A percentile compares a stretch with the other conserved stretches of the same genome.
Evolutionary conservation across 208 protist species (phyloP).

Genomic region (Spongospora subterranea): DNA sequence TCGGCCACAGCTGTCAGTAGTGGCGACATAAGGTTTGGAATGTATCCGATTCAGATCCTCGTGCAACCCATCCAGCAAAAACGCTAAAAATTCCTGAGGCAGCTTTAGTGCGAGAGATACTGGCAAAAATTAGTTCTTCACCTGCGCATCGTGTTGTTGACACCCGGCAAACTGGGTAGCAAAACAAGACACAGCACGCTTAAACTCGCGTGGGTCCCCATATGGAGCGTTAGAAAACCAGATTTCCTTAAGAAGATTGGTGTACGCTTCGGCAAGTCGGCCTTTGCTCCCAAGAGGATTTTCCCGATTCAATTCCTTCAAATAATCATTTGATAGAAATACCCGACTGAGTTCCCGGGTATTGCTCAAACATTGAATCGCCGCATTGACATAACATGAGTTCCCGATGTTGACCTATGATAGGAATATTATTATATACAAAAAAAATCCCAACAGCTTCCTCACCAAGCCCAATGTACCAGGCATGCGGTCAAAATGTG

Average conservation of each 20-base stretch:
- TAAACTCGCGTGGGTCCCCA: slow-evolving; percentile 59
- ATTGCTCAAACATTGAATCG: slow-evolving; percentile 61
- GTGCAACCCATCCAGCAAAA: slow-evolving; percentile 65
- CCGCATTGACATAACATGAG: slow-evolving; percentile 65
- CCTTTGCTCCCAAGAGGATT: slow-evolving; percentile 60
- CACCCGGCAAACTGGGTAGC: slow-evolving; percentile 68
- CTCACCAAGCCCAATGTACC: too few species aligned
- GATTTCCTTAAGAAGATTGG: slow-evolving; percentile 35
- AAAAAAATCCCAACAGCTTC: not conserved
- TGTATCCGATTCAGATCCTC: slow-evolving; percentile 67
- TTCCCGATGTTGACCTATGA: slow-evolving; percentile 27
- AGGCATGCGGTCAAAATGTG: too few species aligned
- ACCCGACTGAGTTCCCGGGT: slow-evolving; percentile 37
- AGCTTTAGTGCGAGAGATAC: not conserved
- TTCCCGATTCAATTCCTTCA: slow-evolving; percentile 51
- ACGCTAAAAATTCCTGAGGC: slow-evolving; percentile 70
- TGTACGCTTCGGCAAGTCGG: slow-evolving; percentile 40
- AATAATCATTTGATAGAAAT: slow-evolving; percentile 51
- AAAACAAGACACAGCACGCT: slow-evolving; percentile 21
- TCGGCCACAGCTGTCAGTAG: slow-evolving; percentile 58
- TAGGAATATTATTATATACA: not conserved
- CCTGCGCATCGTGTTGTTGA: slow-evolving; percentile 69
- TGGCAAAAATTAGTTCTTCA: not conserved
- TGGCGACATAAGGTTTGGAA: slow-evolving; percentile 64
- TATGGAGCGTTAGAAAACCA: not conserved